Evolutionary conservation across 2,329 filamentous ascomycete genomes (phyloP), one percentile per base, ranked within the genome.

Genomic region (Verticillium albo-atrum): DNA sequence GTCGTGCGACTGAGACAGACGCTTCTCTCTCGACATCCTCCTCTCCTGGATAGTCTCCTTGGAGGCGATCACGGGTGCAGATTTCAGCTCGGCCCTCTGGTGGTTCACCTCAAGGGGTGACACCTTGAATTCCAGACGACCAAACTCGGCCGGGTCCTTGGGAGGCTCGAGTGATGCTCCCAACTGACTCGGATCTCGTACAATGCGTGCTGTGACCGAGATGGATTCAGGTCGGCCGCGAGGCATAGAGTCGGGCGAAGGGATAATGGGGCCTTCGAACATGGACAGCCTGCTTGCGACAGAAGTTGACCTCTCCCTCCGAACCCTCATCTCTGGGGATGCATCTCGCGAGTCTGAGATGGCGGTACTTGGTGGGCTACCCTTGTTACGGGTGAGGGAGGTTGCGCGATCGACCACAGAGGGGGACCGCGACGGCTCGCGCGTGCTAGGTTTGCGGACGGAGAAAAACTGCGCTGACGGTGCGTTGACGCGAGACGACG

Each of bases 191-290:
- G 82, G 78, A 64, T 90, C 89, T 54, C 91, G 86, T 37, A 96
- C 79, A 63, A 96, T 96, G 56, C 89, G 86, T 55, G 93, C 91
- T 20, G 90, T 95, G 12, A 97, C 92, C 53, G 92, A 93, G n/a
- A 96, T 86, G 1, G 91, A 93, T 68, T 93, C 91, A 5, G 88
- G 83, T 2, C 78, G 77, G 6, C 81, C 79, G 17, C 77, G 74
- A n/a, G 77, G 71, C 6, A 72, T 64, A 57, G 69, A 74, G n/a
- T 71, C 69, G 54, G 74, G 20, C 14, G 61, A 62, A 6, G 65
- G 59, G 9, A 52, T 28, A 9, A 42, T 7, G 15, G 55, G 42
- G 63, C 63, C 6, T 70, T 87, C 82, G 63, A 86, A 86, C 70
- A 83, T 78, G 28, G 81, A 83, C 27, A 86, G 71, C 42, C 82